Evolutionary conservation across 2,329 filamentous ascomycete genomes (phyloP).

Genomic region (Talaromyces sp.): DNA sequence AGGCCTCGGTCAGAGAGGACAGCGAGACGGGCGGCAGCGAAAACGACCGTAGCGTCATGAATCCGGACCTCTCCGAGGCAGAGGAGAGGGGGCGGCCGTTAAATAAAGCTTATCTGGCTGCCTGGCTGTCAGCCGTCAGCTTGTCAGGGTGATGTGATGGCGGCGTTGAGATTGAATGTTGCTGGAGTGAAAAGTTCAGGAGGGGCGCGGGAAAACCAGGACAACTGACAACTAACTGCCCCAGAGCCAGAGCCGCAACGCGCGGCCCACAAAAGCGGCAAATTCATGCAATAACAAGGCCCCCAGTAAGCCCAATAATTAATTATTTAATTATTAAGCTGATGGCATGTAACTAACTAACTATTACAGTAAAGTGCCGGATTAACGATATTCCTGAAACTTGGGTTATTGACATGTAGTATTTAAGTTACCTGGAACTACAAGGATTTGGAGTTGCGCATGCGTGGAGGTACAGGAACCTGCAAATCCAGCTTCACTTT

Average conservation of each 20-base stretch:
- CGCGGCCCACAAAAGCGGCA: not conserved
- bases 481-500: too few species aligned
- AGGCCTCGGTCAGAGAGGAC: conserved; percentile 33
- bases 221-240: too few species aligned
- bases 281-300: too few species aligned
- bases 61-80: not conserved
- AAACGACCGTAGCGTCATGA: conserved; percentile 30
- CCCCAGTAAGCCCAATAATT: too few species aligned
- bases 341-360: too few species aligned
- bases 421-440: too few species aligned
- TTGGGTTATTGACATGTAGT: too few species aligned
- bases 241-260: not conserved
- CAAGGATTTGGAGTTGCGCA: too few species aligned
- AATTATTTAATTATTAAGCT: too few species aligned
- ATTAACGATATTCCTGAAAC: too few species aligned
- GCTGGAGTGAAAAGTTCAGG: not conserved
- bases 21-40: conserved; percentile 23
- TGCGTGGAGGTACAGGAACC: too few species aligned
- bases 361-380: too few species aligned
- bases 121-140: not conserved
- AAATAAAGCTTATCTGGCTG: not conserved
- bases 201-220: not conserved
- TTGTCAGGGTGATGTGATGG: not conserved
- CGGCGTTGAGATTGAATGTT: not conserved
- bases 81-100: not conserved